Evolutionary conservation across 805 yeast genomes (phyloP), one percentile per base, ranked within the genome.

Genomic region (Tetrapisispora arboricola): DNA sequence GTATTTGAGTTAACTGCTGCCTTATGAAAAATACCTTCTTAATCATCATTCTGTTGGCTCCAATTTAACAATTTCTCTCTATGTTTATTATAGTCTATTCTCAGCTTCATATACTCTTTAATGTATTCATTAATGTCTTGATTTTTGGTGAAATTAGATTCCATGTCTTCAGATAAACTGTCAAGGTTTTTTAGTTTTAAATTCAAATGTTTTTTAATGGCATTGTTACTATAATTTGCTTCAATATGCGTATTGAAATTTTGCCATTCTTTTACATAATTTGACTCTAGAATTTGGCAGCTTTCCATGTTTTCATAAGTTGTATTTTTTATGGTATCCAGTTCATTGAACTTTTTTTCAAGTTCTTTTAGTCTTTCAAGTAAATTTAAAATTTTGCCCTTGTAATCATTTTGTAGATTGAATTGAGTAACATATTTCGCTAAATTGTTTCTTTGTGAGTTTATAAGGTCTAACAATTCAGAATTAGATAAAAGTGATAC

Each of bases 11-110:
- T n/a, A n/a, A n/a, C n/a, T n/a, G n/a, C n/a, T n/a, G n/a, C n/a
- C n/a, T n/a, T n/a, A n/a, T n/a, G n/a, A n/a, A n/a, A n/a, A n/a
- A n/a, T n/a, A n/a, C n/a, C n/a, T n/a, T n/a, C n/a, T n/a, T 6
- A 9, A 5, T 30, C 20, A 4, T 36, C 24, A 20, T 54, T 58
- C 38, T 57, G 58, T 6, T 40, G 36, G 20, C 49, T 50, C 65
- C 78, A 64, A 21, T 79, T 64, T 29, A 63, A 63, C 36, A 72
- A 50, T 49, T 73, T 67, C 49, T 74, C 78, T 38, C 63, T 64
- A 29, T 69, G 56, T 34, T 68, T 34, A 53, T 76, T 73, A 49
- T 63, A 75, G 22, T 58, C 46, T 17, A 63, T 62, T 36, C 80
- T 59, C 31, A 63, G 65, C 2, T 45, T 45, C 36, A 63, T 55